phyloP scores from a whole-genome alignment of 371 early-diverging fungal genomes.

The Catenaria anguillulae region DNA sequence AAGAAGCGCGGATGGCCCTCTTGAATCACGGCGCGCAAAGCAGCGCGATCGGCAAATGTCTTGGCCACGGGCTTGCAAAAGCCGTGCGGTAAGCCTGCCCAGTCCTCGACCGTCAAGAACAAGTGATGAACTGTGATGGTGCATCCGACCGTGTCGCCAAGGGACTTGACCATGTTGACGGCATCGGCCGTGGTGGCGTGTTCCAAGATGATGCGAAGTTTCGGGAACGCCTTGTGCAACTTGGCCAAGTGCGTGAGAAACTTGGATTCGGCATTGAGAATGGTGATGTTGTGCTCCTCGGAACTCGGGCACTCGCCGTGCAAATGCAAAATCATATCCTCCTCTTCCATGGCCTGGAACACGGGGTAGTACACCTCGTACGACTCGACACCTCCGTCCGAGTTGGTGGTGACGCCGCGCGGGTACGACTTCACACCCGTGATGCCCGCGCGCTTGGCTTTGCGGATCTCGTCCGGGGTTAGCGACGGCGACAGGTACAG shows the following conservation, averaged over 20 bases:
- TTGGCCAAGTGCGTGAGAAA: constrained; percentile 72
- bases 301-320: constrained; percentile 93
- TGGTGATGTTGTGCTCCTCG: constrained; percentile 59
- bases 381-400: constrained; percentile 81
- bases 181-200: constrained; percentile 91
- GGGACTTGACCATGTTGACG: constrained; percentile 73
- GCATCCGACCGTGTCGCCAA: constrained; percentile 83
- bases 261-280: constrained; percentile 89
- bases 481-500: constrained; percentile 76
- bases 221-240: constrained; percentile 77
- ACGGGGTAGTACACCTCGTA: constrained; percentile 80
- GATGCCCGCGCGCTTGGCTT: constrained; percentile 73
- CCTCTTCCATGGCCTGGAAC: constrained; percentile 87
- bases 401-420: constrained; percentile 94
- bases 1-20: constrained; percentile 88
- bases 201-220: constrained; percentile 85
- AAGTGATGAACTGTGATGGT: constrained; percentile 92
- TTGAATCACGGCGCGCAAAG: constrained; percentile 67
- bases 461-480: constrained; percentile 74
- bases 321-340: constrained; percentile 81
- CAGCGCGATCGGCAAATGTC: constrained; percentile 78
- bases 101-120: constrained; percentile 80
- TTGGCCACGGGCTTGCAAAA: constrained; percentile 98
- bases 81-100: constrained; percentile 89
- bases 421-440: constrained; percentile 90